phyloP scores from a whole-genome alignment of 2,329 filamentous ascomycete species.

The Neofusicoccum parvum region DNA sequence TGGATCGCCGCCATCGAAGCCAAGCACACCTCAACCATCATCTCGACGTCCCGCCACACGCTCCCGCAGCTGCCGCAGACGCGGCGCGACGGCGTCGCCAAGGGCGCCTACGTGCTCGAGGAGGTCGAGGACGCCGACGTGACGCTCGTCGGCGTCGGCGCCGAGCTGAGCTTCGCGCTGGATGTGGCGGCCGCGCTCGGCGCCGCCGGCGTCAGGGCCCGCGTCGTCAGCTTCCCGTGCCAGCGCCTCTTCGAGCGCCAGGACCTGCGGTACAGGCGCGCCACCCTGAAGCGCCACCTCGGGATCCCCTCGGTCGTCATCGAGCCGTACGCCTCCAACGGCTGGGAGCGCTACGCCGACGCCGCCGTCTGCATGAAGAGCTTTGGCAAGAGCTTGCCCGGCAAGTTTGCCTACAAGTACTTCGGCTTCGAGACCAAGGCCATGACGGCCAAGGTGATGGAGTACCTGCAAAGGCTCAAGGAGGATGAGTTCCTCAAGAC shows the following conservation, averaged over 20 bases:
- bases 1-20: slow-evolving; percentile 53
- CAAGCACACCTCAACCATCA: slow-evolving; percentile 48
- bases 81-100: slow-evolving; percentile 44
- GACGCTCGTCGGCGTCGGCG: slow-evolving; percentile 55
- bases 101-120: slow-evolving; percentile 51
- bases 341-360: slow-evolving; percentile 64
- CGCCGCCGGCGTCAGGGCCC: slow-evolving; percentile 45
- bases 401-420: slow-evolving; percentile 57
- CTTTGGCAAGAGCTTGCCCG: slow-evolving; percentile 60
- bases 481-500: slow-evolving; percentile 34
- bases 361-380: slow-evolving; percentile 56
- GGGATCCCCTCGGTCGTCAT: slow-evolving; percentile 58
- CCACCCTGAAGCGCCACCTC: slow-evolving; percentile 46
- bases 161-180: slow-evolving; percentile 53
- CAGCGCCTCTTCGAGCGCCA: slow-evolving; percentile 54
- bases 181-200: slow-evolving; percentile 46
- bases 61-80: slow-evolving; percentile 44
- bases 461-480: slow-evolving; percentile 39
- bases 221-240: slow-evolving; percentile 55
- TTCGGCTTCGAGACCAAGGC: slow-evolving; percentile 56
- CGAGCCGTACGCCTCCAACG: slow-evolving; percentile 60
- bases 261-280: slow-evolving; percentile 47
- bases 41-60: slow-evolving; percentile 52
- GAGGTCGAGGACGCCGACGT: slow-evolving; percentile 50
- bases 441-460: slow-evolving; percentile 45